Conservation (phyloP, 2,329 filamentous ascomycete genomes). For the Fusarium floridanum region DNA sequence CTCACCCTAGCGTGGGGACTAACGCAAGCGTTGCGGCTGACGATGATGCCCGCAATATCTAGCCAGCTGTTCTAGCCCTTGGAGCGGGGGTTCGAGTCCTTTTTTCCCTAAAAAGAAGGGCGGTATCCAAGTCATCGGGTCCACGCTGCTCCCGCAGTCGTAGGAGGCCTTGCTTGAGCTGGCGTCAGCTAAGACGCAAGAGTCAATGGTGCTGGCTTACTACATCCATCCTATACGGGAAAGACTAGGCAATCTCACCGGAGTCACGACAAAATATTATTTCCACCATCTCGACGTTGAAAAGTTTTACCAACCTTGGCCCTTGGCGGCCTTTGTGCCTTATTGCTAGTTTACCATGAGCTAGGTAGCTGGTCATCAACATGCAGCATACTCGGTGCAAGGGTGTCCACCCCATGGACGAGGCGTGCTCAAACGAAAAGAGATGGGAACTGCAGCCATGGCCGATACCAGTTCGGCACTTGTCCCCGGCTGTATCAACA, state of each 20-base stretch:
- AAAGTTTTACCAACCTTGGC: slow-evolving; percentile 3
- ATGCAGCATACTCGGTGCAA: neutral
- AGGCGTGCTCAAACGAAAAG: neutral
- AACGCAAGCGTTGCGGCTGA: neutral
- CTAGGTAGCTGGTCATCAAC: neutral
- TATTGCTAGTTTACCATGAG: neutral
- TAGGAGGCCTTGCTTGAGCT: slow-evolving; percentile 1
- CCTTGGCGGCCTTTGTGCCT: slow-evolving; percentile 4
- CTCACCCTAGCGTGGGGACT: neutral
- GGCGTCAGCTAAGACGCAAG: slow-evolving; percentile 1
- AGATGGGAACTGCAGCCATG: neutral
- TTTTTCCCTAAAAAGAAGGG: neutral
- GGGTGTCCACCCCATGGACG: neutral
- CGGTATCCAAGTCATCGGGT: neutral
- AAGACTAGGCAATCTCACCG: neutral
- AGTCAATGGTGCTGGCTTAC: slow-evolving; percentile 9
- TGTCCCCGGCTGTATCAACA: neutral
- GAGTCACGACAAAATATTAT: neutral
- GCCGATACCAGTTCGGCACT: neutral
- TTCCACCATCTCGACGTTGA: slow-evolving; percentile 1
- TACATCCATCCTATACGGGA: slow-evolving; percentile 11
- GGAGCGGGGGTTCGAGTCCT: neutral
- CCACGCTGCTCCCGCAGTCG: neutral
- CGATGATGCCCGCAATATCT: slow-evolving; percentile 5
- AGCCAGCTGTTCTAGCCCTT: neutral